Percentiles rank a stretch among this genome's conserved stretches.
phyloP scores from a whole-genome alignment of 164 flowering plant species.

The Platanus orientalis region DNA sequence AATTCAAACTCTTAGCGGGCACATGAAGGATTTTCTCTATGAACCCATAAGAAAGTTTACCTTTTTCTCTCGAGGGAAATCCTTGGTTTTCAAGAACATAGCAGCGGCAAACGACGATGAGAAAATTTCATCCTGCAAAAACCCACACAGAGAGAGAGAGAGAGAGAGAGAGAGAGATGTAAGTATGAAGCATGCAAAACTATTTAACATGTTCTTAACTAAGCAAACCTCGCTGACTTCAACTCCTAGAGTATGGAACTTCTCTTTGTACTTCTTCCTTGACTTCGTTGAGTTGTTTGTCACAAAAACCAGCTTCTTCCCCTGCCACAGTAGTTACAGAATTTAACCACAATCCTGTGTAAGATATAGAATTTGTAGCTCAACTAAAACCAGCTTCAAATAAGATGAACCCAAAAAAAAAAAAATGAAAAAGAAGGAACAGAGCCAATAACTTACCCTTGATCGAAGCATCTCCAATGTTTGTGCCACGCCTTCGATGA shows the following conservation, averaged over 20 bases:
- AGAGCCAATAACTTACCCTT: conserved; percentile 31
- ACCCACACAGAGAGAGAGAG: not conserved
- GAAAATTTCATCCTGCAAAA: conserved; percentile 83
- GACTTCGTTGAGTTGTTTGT: conserved; percentile 89
- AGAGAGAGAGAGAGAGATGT: not conserved
- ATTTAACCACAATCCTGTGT: not conserved
- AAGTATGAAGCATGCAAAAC: too few species aligned
- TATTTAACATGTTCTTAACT: too few species aligned
- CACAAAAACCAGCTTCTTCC: conserved; percentile 83
- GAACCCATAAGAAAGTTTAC: conserved; percentile 22
- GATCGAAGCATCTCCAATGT: conserved; percentile 73
- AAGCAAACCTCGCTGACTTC: conserved; percentile 57
- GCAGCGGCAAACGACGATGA: conserved; percentile 95
- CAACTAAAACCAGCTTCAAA: too few species aligned
- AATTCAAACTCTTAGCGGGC: too few species aligned
- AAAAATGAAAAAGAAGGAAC: not conserved
- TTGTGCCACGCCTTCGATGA: conserved; percentile 73
- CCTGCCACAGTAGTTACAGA: conserved; percentile 32
- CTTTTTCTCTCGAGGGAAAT: conserved; percentile 81
- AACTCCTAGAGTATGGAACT: conserved; percentile 70
- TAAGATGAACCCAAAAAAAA: not conserved
- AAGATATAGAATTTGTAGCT: not conserved
- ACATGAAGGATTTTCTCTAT: too few species aligned
- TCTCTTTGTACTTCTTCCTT: conserved; percentile 63
- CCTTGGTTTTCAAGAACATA: conserved; percentile 76